Conservation (phyloP, 192 early-diverging fungal genomes). For the Funneliformis mosseae region DNA sequence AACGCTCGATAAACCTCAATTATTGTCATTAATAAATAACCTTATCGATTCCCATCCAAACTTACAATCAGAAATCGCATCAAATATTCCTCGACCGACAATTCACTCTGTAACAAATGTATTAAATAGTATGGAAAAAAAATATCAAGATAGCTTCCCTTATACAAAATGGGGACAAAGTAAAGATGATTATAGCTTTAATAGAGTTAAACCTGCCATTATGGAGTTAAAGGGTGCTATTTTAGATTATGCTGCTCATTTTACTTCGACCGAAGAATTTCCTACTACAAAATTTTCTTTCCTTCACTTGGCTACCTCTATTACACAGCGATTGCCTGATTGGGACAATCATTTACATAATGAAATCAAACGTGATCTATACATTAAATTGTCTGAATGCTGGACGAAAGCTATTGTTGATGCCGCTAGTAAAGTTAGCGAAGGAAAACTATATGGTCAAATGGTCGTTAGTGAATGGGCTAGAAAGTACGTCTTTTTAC, state of each 20-base stretch:
- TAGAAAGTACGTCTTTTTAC: conserved; percentile 53
- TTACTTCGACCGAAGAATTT: conserved; percentile 78
- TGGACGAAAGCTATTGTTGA: conserved; percentile 80
- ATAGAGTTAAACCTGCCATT: conserved; percentile 77
- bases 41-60: conserved; percentile 75
- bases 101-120: conserved; percentile 69
- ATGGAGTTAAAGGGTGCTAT: conserved; percentile 74
- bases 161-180: conserved; percentile 80
- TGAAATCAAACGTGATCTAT: conserved; percentile 62
- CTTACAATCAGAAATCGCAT: conserved; percentile 67
- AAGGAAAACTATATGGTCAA: conserved; percentile 83
- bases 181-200: conserved; percentile 87
- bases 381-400: conserved; percentile 67
- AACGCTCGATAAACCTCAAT: conserved; percentile 69
- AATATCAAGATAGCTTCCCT: conserved; percentile 78
- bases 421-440: conserved; percentile 68
- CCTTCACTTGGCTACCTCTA: conserved; percentile 72
- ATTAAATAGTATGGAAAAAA: conserved; percentile 69
- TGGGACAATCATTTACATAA: conserved; percentile 80
- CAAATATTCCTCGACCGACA: conserved; percentile 84
- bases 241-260: conserved; percentile 75
- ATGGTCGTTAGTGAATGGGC: conserved; percentile 85
- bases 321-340: conserved; percentile 76
- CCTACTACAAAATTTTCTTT: conserved; percentile 78
- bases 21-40: conserved; percentile 72